A percentile compares a stretch with the other conserved stretches of the same genome.
These are phyloP conservation scores for Bodo saltans DNA, from an alignment of 78 protist species.

Conservation along the genomic window DNA sequence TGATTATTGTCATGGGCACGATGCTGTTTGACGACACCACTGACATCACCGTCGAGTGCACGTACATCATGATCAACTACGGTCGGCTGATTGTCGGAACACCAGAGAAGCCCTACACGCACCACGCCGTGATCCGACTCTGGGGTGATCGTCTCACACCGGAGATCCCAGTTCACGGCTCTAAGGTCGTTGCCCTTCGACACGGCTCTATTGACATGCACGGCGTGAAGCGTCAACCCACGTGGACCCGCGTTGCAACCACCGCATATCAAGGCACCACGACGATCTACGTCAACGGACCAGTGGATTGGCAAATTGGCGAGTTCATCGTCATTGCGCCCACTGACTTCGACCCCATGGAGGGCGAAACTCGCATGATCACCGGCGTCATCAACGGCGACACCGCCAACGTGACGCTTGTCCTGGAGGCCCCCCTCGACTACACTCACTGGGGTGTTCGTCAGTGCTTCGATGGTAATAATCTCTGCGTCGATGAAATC, in stretches of 20 bases:
- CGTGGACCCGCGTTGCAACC: conserved; percentile 38
- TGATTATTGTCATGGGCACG: conserved; percentile 1
- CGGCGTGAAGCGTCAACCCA: conserved; percentile 13
- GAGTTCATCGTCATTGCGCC: conserved; percentile 36
- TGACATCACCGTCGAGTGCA: background rate
- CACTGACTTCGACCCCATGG: background rate
- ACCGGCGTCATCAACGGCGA: background rate
- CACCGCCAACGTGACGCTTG: background rate
- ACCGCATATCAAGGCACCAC: background rate
- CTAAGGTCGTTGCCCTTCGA: conserved; percentile 35
- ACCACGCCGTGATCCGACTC: conserved; percentile 31
- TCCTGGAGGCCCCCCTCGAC: background rate
- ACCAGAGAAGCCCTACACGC: conserved; percentile 11
- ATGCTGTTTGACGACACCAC: conserved; percentile 14
- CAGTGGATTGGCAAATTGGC: conserved; percentile 44
- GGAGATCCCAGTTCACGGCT: conserved; percentile 17
- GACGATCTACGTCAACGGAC: background rate
- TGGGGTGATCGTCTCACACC: conserved; percentile 18
- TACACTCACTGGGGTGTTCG: conserved; percentile 12
- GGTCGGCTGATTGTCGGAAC: conserved; percentile 39
- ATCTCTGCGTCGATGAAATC: background rate
- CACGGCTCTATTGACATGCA: conserved; percentile 27
- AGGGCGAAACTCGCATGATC: conserved; percentile 14
- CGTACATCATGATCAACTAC: conserved; percentile 19
- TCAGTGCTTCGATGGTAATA: background rate